Evolutionary conservation across 352 stramenopile genomes (phyloP), one percentile per base, ranked within the genome.

Genomic region (Phytophthora sp.): DNA sequence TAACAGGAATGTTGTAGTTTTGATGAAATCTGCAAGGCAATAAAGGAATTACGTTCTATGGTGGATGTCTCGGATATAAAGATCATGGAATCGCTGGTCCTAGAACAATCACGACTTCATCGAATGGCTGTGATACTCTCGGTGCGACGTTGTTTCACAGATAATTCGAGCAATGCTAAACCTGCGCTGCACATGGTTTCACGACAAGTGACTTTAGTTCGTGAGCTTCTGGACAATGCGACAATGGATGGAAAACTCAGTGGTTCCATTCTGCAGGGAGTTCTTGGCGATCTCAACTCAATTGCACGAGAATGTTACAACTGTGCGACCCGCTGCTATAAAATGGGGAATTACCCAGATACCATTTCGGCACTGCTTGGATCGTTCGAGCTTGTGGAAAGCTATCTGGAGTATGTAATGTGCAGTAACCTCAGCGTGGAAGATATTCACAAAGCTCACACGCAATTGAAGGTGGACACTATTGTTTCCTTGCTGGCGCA

Each of bases 371-470:
- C 71, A 36, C 53, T 93, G 26, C 71, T 68, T 7, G 64, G 66
- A n/a, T 61, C 75, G 11, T 89, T 93, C 21, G 71, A 77, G 15
- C 41, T 91, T 24, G 62, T 63, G 0, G 79, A 90, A 56, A 80
- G 65, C 38, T 91, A 84, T 49, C 57, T 91, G 16, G 77, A 93
- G 52, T 83, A 88, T 52, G 64, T 90, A 2, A 86, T 91, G 79
- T 84, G 78, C 60, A 77, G 70, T 33, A 62, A 76, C 2, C 16
- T 71, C 1, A 74, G 30, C 15, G 36, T 36, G 5, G 55, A 77
- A 26, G 71, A 74, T 11, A 70, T 88, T 27, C 50, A 74, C 18
- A 69, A 69, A 26, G 71, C 73, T 15, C 79, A 93, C 36, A 23
- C 23, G 2, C 66, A 82, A n/a, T 61, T 93, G 16, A 89, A 88